A percentile compares a stretch with the other conserved stretches of the same genome.
Evolutionary conservation across 2,329 filamentous ascomycete genomes (phyloP).

Genomic region (Volutella citrinella): DNA sequence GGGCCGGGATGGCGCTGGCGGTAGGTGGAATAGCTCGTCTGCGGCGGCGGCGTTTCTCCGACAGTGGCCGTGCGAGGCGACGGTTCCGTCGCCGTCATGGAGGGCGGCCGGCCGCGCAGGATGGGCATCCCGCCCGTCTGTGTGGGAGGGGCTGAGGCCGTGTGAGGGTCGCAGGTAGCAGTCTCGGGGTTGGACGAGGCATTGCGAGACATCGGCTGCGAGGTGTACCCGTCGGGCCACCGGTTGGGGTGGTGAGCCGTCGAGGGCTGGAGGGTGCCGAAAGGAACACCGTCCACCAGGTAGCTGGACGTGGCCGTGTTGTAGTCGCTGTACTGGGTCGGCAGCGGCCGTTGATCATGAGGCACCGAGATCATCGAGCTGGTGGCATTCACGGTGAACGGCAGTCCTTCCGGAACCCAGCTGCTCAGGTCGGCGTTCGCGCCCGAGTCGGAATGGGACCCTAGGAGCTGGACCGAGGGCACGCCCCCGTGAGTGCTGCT

Average conservation of each 20-base stretch:
- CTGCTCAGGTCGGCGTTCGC: too few species aligned
- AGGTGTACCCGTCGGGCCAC: constrained; percentile 14
- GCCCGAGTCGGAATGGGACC: too few species aligned
- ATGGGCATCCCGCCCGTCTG: too few species aligned
- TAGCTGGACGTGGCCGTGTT: too few species aligned
- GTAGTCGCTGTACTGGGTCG: constrained; percentile 6
- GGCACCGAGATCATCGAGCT: too few species aligned
- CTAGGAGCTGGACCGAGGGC: too few species aligned
- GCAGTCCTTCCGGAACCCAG: too few species aligned
- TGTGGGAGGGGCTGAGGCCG: constrained; percentile 1
- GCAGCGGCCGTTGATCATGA: constrained; percentile 1
- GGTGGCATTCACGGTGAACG: too few species aligned
- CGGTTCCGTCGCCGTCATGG: constrained; percentile 17
- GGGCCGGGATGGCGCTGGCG: constrained; percentile 12
- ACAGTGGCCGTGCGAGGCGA: constrained; percentile 12
- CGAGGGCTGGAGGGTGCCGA: constrained; percentile 14
- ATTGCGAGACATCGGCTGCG: constrained; percentile 18
- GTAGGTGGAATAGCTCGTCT: constrained; percentile 12
- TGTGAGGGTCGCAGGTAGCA: too few species aligned
- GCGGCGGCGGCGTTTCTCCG: constrained; percentile 10
- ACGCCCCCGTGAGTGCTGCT: too few species aligned
- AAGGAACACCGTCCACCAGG: too few species aligned
- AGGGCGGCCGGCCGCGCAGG: constrained; percentile 11
- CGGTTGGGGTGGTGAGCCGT: constrained; percentile 10
- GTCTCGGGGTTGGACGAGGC: constrained; percentile 13